A percentile compares a stretch with the other conserved stretches of the same genome.
Conservation (phyloP, 1,284 basidiomycete species). For the Abortiporus biennis region DNA sequence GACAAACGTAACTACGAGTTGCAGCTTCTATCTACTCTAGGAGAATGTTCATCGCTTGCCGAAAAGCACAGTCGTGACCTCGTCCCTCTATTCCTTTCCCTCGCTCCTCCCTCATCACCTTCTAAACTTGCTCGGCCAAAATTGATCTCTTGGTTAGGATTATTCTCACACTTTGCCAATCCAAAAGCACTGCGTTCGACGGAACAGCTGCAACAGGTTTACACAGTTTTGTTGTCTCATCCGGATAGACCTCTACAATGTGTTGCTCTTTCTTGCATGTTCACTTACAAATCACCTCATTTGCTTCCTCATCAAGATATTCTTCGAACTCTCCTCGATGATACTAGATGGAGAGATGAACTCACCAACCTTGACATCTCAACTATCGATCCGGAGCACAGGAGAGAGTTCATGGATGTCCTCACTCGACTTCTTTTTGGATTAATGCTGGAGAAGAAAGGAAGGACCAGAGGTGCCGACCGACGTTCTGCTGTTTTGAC, state of each 20-base stretch:
- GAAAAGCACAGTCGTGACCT: conserved; percentile 84
- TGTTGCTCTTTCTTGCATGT: conserved; percentile 73
- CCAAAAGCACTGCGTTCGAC: conserved; percentile 82
- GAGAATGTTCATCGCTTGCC: conserved; percentile 60
- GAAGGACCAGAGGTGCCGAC: conserved; percentile 68
- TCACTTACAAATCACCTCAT: conserved; percentile 77
- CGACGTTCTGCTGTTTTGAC: conserved; percentile 76
- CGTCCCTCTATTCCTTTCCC: conserved; percentile 71
- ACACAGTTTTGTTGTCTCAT: conserved; percentile 77
- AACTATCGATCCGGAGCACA: conserved; percentile 57
- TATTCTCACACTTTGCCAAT: conserved; percentile 88
- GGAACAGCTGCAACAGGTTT: conserved; percentile 61
- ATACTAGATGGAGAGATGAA: conserved; percentile 86
- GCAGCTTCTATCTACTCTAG: conserved; percentile 70
- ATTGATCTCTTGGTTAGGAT: conserved; percentile 72
- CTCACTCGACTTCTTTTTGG: conserved; percentile 84
- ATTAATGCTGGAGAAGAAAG: conserved; percentile 79
- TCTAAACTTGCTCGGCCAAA: conserved; percentile 47
- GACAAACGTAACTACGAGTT: conserved; percentile 73
- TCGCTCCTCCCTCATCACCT: conserved; percentile 35
- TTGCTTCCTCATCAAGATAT: conserved; percentile 65
- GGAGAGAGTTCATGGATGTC: conserved; percentile 69
- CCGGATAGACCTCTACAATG: conserved; percentile 81
- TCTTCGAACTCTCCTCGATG: conserved; percentile 74
- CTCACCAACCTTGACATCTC: conserved; percentile 70